Conservation (phyloP, 192 early-diverging fungal genomes). For the Coemansia sp. region DNA sequence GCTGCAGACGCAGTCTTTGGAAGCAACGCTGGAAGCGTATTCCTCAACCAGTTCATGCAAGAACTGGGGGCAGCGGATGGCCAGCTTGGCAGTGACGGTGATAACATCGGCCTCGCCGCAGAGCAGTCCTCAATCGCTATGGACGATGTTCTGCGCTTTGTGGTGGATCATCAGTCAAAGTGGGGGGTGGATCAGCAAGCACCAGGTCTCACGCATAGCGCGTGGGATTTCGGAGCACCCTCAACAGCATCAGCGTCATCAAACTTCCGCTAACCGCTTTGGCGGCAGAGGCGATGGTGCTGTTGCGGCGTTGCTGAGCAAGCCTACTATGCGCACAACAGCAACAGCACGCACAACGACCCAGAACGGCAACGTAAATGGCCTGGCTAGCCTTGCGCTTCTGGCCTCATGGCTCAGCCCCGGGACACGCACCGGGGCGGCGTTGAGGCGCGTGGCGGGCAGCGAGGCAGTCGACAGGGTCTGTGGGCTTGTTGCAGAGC, state of each 20-base stretch:
- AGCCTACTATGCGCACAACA: not conserved
- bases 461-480: conserved; percentile 46
- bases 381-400: conserved; percentile 33
- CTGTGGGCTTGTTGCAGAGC: conserved; percentile 26
- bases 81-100: conserved; percentile 37
- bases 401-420: conserved; percentile 40
- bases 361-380: not conserved
- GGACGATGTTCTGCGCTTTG: conserved; percentile 57
- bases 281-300: not conserved
- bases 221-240: conserved; percentile 55
- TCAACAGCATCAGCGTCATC: conserved; percentile 11
- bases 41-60: conserved; percentile 54
- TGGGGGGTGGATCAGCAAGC: conserved; percentile 56
- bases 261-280: conserved; percentile 1
- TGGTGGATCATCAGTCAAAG: conserved; percentile 54
- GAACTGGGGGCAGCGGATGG: conserved; percentile 57
- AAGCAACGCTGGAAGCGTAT: conserved; percentile 39
- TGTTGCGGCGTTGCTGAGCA: conserved; percentile 6
- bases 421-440: conserved; percentile 40
- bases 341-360: not conserved
- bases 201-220: conserved; percentile 52
- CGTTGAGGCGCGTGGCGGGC: conserved; percentile 48
- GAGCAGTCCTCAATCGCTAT: conserved; percentile 48
- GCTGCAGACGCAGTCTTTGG: conserved; percentile 42
- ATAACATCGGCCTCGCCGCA: conserved; percentile 44